These are phyloP conservation scores for Podila horticola DNA, from an alignment of 192 early-diverging fungal genomes.

Conservation along the genomic window DNA sequence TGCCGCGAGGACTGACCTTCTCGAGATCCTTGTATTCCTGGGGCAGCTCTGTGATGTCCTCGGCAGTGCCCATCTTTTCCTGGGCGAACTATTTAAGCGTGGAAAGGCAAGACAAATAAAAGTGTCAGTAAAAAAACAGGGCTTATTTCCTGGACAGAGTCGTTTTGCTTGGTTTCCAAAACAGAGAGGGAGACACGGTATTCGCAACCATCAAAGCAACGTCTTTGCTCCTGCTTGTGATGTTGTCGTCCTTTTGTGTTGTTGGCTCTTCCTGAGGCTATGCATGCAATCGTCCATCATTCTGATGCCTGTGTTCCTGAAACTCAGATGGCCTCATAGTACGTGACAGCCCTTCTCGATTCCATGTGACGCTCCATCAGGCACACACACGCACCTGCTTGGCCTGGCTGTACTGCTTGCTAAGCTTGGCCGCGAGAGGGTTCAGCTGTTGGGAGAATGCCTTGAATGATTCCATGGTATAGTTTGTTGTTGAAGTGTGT, in stretches of 20 bases:
- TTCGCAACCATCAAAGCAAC: no score
- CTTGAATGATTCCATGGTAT: slow-evolving; percentile 59
- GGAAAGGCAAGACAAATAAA: neutral
- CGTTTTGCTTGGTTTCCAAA: no score
- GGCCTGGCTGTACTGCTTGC: slow-evolving; percentile 63
- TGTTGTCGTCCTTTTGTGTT: no score
- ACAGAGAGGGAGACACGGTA: no score
- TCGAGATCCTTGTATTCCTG: slow-evolving; percentile 94
- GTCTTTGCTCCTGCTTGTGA: no score
- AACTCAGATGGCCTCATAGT: no score
- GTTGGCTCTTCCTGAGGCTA: no score
- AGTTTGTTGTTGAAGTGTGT: neutral
- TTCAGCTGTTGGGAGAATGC: slow-evolving; percentile 61
- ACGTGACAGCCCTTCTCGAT: no score
- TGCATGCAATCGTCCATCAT: no score
- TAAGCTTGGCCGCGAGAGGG: slow-evolving; percentile 61
- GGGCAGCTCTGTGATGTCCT: slow-evolving; percentile 93
- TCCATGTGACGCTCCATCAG: no score
- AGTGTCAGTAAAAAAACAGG: neutral
- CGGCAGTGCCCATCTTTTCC: slow-evolving; percentile 83
- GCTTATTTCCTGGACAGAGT: no score
- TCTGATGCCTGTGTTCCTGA: no score
- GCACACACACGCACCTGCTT: slow-evolving; percentile 53
- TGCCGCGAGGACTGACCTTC: slow-evolving; percentile 60
- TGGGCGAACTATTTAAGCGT: slow-evolving; percentile 78